Evolutionary conservation across 225 moss, liverwort and hornwort species (phyloP).

Genomic region (Anthoceros angustus): DNA sequence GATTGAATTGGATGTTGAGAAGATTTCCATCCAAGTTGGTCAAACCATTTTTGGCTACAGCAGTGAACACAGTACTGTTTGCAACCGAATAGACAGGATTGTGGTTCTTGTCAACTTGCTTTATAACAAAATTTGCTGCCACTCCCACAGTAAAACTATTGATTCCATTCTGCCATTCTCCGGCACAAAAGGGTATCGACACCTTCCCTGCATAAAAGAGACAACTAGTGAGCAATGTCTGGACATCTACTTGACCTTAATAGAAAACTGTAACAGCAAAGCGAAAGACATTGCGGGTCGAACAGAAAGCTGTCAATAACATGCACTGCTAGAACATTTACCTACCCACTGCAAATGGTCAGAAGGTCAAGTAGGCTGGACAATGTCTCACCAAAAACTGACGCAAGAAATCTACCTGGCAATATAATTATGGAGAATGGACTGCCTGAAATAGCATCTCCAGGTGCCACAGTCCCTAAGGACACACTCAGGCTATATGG

Average conservation of each 20-base stretch:
- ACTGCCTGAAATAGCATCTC: conserved; percentile 2
- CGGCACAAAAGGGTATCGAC: background rate
- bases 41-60: background rate
- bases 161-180: background rate
- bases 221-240: background rate
- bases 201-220: background rate
- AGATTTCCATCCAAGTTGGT: background rate
- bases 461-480: background rate
- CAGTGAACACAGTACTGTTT: background rate
- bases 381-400: background rate
- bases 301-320: too few species aligned
- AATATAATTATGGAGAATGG: background rate
- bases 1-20: background rate
- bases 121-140: background rate
- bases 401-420: background rate
- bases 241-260: background rate
- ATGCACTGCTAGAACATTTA: too few species aligned
- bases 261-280: background rate
- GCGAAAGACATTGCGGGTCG: too few species aligned
- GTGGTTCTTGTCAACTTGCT: background rate
- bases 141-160: background rate
- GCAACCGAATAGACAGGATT: background rate
- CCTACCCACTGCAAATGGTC: too few species aligned
- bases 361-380: background rate
- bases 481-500: conserved; percentile 1